These are phyloP conservation scores for Evansstolkia leycettana DNA, from an alignment of 495 filamentous ascomycete genomes.

Conservation along the genomic window DNA sequence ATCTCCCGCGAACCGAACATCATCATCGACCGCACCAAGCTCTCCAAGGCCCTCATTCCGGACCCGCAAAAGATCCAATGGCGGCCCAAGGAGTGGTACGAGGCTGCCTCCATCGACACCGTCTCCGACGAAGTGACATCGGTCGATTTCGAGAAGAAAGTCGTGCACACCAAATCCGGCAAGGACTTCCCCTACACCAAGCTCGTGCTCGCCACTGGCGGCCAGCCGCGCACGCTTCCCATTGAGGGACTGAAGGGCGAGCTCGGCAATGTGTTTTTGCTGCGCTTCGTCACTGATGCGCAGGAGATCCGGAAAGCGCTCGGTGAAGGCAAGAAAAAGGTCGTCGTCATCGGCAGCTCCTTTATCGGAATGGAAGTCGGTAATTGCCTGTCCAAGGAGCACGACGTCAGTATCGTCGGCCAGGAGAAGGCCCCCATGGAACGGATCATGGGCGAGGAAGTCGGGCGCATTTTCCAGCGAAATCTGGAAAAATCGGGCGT, in stretches of 20 bases:
- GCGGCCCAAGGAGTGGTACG: slow-evolving; percentile 65
- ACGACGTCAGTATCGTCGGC: slow-evolving; percentile 81
- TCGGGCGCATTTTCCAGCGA: slow-evolving; percentile 68
- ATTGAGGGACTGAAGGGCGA: slow-evolving; percentile 79
- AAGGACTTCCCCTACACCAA: slow-evolving; percentile 68
- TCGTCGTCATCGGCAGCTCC: slow-evolving; percentile 80
- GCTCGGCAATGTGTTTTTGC: slow-evolving; percentile 71
- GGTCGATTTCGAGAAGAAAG: slow-evolving; percentile 64
- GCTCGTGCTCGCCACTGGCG: slow-evolving; percentile 80
- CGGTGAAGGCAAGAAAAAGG: slow-evolving; percentile 70
- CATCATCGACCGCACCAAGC: slow-evolving; percentile 87
- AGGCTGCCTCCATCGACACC: slow-evolving; percentile 57
- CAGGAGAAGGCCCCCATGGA: slow-evolving; percentile 83
- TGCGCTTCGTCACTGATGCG: slow-evolving; percentile 63
- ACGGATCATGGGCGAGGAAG: slow-evolving; percentile 69
- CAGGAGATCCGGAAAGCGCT: slow-evolving; percentile 64
- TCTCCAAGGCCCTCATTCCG: slow-evolving; percentile 87
- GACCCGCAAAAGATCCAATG: slow-evolving; percentile 67
- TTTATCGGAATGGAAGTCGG: slow-evolving; percentile 97
- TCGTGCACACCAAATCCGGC: slow-evolving; percentile 59
- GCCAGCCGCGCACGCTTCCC: slow-evolving; percentile 64
- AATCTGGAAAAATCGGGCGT: slow-evolving; percentile 74
- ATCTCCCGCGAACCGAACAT: slow-evolving; percentile 74
- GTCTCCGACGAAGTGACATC: slow-evolving; percentile 61
- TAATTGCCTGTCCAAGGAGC: slow-evolving; percentile 61